phyloP scores from a whole-genome alignment of 805 yeast species.

The Candida loeiensis region DNA sequence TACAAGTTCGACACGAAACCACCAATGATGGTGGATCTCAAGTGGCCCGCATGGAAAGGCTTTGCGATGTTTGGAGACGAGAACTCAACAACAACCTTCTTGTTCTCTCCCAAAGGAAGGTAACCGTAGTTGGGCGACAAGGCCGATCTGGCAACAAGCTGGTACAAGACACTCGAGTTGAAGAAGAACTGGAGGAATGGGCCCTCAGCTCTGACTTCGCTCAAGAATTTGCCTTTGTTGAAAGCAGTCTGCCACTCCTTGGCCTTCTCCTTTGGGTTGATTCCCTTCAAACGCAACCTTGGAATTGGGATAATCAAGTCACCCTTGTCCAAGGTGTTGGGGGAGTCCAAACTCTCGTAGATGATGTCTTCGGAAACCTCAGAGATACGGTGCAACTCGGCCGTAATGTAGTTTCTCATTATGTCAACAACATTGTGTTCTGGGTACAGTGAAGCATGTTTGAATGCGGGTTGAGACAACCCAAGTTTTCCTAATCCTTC shows the following conservation, averaged over 20 bases:
- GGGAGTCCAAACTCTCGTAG: slow-evolving; percentile 84
- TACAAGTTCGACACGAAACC: slow-evolving; percentile 89
- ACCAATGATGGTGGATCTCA: slow-evolving; percentile 96
- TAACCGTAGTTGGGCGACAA: slow-evolving; percentile 68
- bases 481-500: slow-evolving; percentile 35
- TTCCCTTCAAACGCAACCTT: slow-evolving; percentile 72
- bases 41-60: slow-evolving; percentile 99
- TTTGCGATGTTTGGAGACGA: slow-evolving; percentile 98
- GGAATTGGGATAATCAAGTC: slow-evolving; percentile 92
- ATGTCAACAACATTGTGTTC: slow-evolving; percentile 79
- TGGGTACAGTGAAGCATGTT: slow-evolving; percentile 60
- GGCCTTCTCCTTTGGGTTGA: slow-evolving; percentile 73
- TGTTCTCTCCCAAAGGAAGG: slow-evolving; percentile 63
- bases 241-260: slow-evolving; percentile 73
- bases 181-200: slow-evolving; percentile 89
- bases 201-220: slow-evolving; percentile 77
- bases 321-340: slow-evolving; percentile 83
- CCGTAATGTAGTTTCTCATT: slow-evolving; percentile 83
- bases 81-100: slow-evolving; percentile 78
- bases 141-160: slow-evolving; percentile 66
- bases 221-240: slow-evolving; percentile 66
- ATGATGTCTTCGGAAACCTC: slow-evolving; percentile 68
- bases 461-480: slow-evolving; percentile 37
- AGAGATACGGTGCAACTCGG: slow-evolving; percentile 68
- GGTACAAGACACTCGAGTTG: slow-evolving; percentile 60